Base-by-base conservation (phyloP, 352 stramenopile species). In the Phytophthora vignae region DNA sequence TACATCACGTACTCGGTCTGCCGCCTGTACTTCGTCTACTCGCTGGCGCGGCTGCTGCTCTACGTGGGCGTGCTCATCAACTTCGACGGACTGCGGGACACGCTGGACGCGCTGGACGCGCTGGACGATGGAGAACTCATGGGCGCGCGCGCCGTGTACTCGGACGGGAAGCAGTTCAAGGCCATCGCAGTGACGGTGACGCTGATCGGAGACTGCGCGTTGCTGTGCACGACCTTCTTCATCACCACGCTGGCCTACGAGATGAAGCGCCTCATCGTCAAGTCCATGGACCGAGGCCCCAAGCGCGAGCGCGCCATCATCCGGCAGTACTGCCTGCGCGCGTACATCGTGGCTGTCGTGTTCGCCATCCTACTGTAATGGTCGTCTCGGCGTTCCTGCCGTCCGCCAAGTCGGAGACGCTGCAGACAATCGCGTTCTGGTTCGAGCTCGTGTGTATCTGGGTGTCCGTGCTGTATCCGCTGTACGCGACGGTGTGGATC, bases 1-100 rank as follows among this genome's bases (percentile, higher is more conserved):
- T 91, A 84, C 64, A 78, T 92, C 66, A 87, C 82, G 33, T 85
- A 88, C 66, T 86, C 86, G 71, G 73, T 93, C 5, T 88, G 83
- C 42, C 73, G 83, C n/a, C 58, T 82, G 50, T 87, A 88, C 71
- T 90, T 90, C 27, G 55, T 92, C 64, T 92, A 90, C 74, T 84
- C 83, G 61, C 61, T 85, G 17, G 56, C 66, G 11, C 77, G 83
- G 12, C 74, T 89, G 40, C 60, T 83, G 25, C 86, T 92, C 54
- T 92, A 93, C 71, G 49, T 86, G 5, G 74, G 76, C 10, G 83
- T 88, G 36, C 56, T 91, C 17, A 62, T 64, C 31, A 85, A 90
- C 67, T 89, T 85, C 57, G 69, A 79, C 50, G 79, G 81, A 49
- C 62, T 92, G 31, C 71, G 79, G 21, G 71, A 86, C 50, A 70